Evolutionary conservation across 1,284 basidiomycete genomes (phyloP).

Genomic region (Apiotrichum akiyoshidainum): DNA sequence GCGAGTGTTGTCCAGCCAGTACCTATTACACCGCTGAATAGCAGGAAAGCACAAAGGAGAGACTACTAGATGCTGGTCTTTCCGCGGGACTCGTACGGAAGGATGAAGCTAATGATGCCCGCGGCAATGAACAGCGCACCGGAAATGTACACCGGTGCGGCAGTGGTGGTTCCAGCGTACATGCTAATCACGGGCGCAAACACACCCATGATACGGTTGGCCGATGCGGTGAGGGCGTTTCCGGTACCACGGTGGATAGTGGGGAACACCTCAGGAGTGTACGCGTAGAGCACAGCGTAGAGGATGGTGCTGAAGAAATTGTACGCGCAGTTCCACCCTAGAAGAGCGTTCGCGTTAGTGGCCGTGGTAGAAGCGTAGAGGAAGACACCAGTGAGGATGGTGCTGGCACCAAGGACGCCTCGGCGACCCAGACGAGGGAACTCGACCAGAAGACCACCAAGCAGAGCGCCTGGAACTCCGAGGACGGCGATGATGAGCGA

Average conservation of each 20-base stretch:
- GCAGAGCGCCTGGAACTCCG: slow-evolving; percentile 61
- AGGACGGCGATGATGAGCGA: slow-evolving; percentile 52
- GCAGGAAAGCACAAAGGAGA: no score
- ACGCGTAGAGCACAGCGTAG: slow-evolving; percentile 47
- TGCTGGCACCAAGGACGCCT: slow-evolving; percentile 56
- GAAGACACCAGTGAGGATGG: slow-evolving; percentile 59
- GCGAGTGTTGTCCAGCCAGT: no score
- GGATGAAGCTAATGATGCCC: slow-evolving; percentile 60
- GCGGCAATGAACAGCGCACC: slow-evolving; percentile 64
- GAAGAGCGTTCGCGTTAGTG: slow-evolving; percentile 53
- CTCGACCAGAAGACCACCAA: slow-evolving; percentile 60
- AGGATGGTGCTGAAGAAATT: slow-evolving; percentile 52
- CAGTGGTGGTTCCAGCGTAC: slow-evolving; percentile 47
- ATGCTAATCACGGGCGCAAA: slow-evolving; percentile 40
- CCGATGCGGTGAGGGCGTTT: slow-evolving; percentile 59
- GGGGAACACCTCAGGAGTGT: slow-evolving; percentile 65
- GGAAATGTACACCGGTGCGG: slow-evolving; percentile 68
- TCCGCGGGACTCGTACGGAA: slow-evolving; percentile 70
- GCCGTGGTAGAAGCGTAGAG: slow-evolving; percentile 65
- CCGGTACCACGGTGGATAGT: slow-evolving; percentile 64
- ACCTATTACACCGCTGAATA: no score
- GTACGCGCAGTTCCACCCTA: slow-evolving; percentile 61
- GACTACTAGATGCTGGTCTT: slow-evolving; percentile 50
- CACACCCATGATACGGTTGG: slow-evolving; percentile 59
- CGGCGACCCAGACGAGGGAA: slow-evolving; percentile 56